Evolutionary conservation across 768 basidiomycete species (phyloP).

Genomic region (Lactifluus echinatus): DNA sequence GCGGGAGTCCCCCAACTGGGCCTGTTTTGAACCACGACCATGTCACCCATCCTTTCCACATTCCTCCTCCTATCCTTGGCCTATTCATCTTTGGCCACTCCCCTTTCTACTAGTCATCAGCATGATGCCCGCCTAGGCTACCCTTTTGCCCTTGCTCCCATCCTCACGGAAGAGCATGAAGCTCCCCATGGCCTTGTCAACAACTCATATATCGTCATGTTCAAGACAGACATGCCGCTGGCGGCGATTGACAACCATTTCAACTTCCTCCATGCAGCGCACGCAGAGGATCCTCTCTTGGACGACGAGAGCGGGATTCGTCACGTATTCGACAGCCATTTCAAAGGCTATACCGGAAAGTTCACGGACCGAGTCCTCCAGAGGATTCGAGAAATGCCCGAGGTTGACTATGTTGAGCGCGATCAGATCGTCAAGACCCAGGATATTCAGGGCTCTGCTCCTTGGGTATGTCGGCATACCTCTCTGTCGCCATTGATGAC

Average conservation of each 20-base stretch:
- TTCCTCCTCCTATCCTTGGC: constrained; percentile 30
- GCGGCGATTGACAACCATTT: constrained; percentile 64
- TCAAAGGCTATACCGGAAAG: constrained; percentile 73
- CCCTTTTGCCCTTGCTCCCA: constrained; percentile 50
- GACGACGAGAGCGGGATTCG: constrained; percentile 46
- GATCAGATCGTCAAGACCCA: constrained; percentile 87
- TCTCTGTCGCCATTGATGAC: constrained; percentile 8
- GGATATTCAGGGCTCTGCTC: constrained; percentile 62
- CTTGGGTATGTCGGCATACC: constrained; percentile 58
- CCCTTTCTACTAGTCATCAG: constrained; percentile 38
- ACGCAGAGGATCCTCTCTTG: constrained; percentile 46
- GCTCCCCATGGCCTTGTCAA: constrained; percentile 68
- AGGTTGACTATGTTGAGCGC: constrained; percentile 86
- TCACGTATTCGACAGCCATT: constrained; percentile 69
- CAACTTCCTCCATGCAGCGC: constrained; percentile 62
- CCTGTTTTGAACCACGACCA: constrained; percentile 27
- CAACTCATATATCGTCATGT: constrained; percentile 91
- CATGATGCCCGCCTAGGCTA: constrained; percentile 30
- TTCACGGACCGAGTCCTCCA: constrained; percentile 67
- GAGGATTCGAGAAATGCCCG: constrained; percentile 71
- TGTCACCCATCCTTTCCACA: constrained; percentile 19
- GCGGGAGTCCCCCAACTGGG: neutral
- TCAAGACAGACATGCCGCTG: constrained; percentile 60
- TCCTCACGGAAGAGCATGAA: constrained; percentile 36
- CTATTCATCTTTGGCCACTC: constrained; percentile 33